Conservation (phyloP, 306 rosid species). For the Acacia crassicarpa region DNA sequence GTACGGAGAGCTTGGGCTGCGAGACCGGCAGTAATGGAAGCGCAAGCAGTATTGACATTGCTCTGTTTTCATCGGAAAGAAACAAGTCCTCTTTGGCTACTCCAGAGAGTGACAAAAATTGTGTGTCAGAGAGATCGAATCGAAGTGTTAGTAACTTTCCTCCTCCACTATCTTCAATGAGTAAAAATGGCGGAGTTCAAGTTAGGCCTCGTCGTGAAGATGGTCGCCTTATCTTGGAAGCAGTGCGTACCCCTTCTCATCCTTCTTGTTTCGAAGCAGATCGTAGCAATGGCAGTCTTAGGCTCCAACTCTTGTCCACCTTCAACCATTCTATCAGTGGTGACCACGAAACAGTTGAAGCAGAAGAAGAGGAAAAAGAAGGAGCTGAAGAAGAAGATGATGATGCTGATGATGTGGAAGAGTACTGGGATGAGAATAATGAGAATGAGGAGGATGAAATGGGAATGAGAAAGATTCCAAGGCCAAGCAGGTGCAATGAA, state of each 20-base stretch:
- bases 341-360: neutral
- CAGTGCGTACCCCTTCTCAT: conserved; percentile 32
- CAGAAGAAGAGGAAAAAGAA: conserved; percentile 13
- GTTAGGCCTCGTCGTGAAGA: conserved; percentile 69
- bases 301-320: conserved; percentile 41
- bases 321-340: neutral
- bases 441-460: conserved; percentile 31
- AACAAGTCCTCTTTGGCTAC: neutral
- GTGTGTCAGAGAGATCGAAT: conserved; percentile 30
- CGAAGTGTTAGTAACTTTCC: conserved; percentile 39
- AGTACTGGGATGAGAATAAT: conserved; percentile 29
- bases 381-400: conserved; percentile 21
- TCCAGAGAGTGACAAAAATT: neutral
- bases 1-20: conserved; percentile 75
- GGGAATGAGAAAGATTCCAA: conserved; percentile 32
- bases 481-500: conserved; percentile 56
- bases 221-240: conserved; percentile 76
- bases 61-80: conserved; percentile 30
- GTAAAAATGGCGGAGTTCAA: conserved; percentile 41
- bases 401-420: conserved; percentile 13
- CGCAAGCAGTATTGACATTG: conserved; percentile 31
- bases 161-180: conserved; percentile 63
- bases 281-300: conserved; percentile 67
- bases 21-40: conserved; percentile 63
- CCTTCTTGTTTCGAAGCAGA: conserved; percentile 50